Evolutionary conservation across 208 protist genomes (phyloP).

Genomic region (Trypanosoma cruzi): DNA sequence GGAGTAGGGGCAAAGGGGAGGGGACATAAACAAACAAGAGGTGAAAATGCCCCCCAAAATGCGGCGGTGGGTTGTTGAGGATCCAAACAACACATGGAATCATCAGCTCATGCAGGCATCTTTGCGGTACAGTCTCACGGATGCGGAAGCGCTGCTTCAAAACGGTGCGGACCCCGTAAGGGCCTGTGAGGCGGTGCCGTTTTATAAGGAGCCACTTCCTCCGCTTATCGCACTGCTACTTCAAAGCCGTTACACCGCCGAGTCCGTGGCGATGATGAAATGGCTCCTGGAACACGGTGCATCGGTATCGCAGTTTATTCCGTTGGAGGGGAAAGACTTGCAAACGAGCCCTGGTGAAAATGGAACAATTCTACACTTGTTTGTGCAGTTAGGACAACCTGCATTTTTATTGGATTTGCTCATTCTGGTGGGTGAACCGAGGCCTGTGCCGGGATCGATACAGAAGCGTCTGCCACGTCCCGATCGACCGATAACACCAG

Average conservation of each 20-base stretch:
- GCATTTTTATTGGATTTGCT: constrained; percentile 63
- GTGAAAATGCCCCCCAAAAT: constrained; percentile 36
- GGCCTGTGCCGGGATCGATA: constrained; percentile 22
- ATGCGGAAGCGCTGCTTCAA: constrained; percentile 40
- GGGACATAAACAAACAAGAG: neutral
- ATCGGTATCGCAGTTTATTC: constrained; percentile 46
- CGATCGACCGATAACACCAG: neutral
- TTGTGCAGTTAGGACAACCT: constrained; percentile 65
- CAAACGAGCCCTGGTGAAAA: constrained; percentile 14
- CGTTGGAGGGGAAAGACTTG: constrained; percentile 32
- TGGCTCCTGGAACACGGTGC: constrained; percentile 59
- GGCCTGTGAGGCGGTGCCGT: constrained; percentile 57
- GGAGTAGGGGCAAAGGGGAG: neutral
- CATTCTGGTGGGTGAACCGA: constrained; percentile 34
- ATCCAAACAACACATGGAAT: constrained; percentile 87
- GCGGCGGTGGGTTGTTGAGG: constrained; percentile 52
- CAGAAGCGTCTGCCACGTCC: neutral
- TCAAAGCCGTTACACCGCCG: constrained; percentile 34
- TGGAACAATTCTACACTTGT: constrained; percentile 73
- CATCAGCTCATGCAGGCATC: constrained; percentile 73
- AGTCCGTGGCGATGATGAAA: constrained; percentile 44
- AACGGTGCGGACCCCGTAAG: constrained; percentile 63
- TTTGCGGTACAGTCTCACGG: constrained; percentile 41
- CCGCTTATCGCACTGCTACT: constrained; percentile 54
- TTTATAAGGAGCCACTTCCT: constrained; percentile 34